A percentile compares a stretch with the other conserved stretches of the same genome.
These are phyloP conservation scores for Metarhizium humberi DNA, from an alignment of 2,329 filamentous ascomycete species.

Conservation along the genomic window DNA sequence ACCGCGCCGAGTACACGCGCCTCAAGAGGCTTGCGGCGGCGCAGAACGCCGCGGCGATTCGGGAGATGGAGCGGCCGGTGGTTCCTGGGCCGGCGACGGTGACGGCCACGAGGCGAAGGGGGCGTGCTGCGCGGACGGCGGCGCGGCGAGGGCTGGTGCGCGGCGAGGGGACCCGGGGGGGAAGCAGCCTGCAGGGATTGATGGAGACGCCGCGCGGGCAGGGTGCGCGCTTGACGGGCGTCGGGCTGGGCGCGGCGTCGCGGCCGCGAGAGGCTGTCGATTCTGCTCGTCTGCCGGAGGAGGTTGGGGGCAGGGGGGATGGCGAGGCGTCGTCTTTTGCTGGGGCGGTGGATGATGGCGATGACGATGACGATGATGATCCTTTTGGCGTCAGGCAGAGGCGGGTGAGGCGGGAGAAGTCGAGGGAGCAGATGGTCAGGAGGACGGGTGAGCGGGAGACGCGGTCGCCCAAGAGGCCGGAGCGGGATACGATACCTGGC, in stretches of 20 bases:
- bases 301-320: too few relatives aligned
- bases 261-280: too few relatives aligned
- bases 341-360: neutral
- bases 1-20: constrained; percentile 66
- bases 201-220: constrained; percentile 30
- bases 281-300: too few relatives aligned
- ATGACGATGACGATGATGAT: constrained; percentile 16
- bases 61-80: constrained; percentile 41
- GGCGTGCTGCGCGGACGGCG: constrained; percentile 9
- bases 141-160: constrained; percentile 17
- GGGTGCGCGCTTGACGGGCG: constrained; percentile 4
- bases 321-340: too few relatives aligned
- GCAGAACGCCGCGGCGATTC: constrained; percentile 43
- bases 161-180: constrained; percentile 13
- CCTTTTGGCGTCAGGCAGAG: constrained; percentile 25
- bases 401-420: constrained; percentile 19
- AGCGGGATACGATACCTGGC: constrained; percentile 25
- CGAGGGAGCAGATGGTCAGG: constrained; percentile 17
- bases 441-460: constrained; percentile 9
- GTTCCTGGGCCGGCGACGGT: constrained; percentile 25
- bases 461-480: constrained; percentile 9
- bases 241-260: too few relatives aligned
- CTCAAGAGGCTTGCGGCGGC: constrained; percentile 48
- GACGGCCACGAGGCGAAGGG: constrained; percentile 14
- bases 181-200: constrained; percentile 29